Evolutionary conservation across 257 asterid species (phyloP).

Genomic region (Pogostemon cablin): DNA sequence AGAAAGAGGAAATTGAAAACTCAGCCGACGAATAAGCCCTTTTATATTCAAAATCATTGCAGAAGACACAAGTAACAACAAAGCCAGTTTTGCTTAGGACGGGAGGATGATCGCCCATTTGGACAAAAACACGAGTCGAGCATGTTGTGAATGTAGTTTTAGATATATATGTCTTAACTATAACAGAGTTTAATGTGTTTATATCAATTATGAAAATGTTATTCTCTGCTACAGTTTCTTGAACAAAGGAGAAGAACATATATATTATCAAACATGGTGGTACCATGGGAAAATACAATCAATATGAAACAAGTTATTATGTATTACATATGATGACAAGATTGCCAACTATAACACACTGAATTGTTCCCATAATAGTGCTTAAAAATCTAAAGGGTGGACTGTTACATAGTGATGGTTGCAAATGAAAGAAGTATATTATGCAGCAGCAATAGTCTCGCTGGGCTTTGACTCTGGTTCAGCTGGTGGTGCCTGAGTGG

Average conservation of each 20-base stretch:
- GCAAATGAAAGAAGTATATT: conserved; percentile 22
- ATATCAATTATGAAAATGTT: no score
- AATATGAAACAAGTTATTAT: conserved; percentile 34
- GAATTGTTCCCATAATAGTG: conserved; percentile 23
- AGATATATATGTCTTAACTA: not conserved
- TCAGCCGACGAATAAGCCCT: not conserved
- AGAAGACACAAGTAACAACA: not conserved
- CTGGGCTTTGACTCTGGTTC: conserved; percentile 44
- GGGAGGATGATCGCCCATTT: no score
- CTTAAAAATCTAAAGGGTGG: conserved; percentile 30
- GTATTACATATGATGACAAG: conserved; percentile 27
- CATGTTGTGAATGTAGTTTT: not conserved
- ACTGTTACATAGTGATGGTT: conserved; percentile 21
- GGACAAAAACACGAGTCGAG: not conserved
- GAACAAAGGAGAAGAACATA: conserved; percentile 10
- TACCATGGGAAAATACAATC: conserved; percentile 20
- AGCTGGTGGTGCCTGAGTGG: conserved; percentile 27
- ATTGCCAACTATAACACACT: conserved; percentile 33
- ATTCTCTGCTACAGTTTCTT: conserved; percentile 20
- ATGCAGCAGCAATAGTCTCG: conserved; percentile 49
- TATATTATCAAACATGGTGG: not conserved
- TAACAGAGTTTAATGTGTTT: not conserved
- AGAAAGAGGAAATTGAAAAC: conserved; percentile 20
- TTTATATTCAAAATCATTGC: not conserved
- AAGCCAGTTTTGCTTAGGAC: not conserved